phyloP scores from a whole-genome alignment of 805 yeast genomes.

The Starmerella vaccinii region DNA sequence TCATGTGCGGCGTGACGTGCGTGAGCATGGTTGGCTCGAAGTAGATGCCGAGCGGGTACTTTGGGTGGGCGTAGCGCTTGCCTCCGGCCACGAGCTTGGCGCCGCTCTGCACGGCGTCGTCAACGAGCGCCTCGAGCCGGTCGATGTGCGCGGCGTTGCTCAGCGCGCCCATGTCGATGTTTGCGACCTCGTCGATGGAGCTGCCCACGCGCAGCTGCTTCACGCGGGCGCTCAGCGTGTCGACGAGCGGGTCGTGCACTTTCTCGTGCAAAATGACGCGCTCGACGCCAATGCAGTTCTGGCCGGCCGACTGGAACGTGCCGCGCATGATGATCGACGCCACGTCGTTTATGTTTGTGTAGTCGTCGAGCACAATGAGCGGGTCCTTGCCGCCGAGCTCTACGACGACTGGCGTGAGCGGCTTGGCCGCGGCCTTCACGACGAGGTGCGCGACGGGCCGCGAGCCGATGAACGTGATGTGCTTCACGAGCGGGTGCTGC shows the following conservation, averaged over 20 bases:
- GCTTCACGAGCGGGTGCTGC: conserved; percentile 69
- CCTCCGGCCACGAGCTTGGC: conserved; percentile 80
- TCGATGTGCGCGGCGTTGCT: conserved; percentile 68
- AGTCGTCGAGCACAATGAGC: conserved; percentile 62
- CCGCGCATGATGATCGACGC: conserved; percentile 88
- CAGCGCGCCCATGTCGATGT: conserved; percentile 94
- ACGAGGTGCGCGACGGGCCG: conserved; percentile 87
- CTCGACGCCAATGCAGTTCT: conserved; percentile 96
- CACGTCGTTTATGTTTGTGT: conserved; percentile 29
- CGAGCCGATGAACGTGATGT: conserved; percentile 94
- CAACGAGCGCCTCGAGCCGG: conserved; percentile 52
- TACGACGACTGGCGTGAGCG: conserved; percentile 89
- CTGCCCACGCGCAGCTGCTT: conserved; percentile 67
- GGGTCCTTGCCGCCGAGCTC: conserved; percentile 98
- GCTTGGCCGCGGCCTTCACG: conserved; percentile 66
- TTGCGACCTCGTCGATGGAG: conserved; percentile 81
- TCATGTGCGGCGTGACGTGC: conserved; percentile 69
- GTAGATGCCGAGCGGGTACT: conserved; percentile 90
- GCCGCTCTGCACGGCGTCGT: conserved; percentile 69
- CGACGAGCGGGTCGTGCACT: conserved; percentile 54
- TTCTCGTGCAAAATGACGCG: conserved; percentile 63
- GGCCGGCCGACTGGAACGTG: conserved; percentile 94
- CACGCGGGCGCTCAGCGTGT: conserved; percentile 48
- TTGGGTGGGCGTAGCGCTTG: conserved; percentile 67
- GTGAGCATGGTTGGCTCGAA: conserved; percentile 81